Evolutionary conservation across 164 flowering plant genomes (phyloP), one percentile per base, ranked within the genome.

Genomic region (Magnolia sinica): DNA sequence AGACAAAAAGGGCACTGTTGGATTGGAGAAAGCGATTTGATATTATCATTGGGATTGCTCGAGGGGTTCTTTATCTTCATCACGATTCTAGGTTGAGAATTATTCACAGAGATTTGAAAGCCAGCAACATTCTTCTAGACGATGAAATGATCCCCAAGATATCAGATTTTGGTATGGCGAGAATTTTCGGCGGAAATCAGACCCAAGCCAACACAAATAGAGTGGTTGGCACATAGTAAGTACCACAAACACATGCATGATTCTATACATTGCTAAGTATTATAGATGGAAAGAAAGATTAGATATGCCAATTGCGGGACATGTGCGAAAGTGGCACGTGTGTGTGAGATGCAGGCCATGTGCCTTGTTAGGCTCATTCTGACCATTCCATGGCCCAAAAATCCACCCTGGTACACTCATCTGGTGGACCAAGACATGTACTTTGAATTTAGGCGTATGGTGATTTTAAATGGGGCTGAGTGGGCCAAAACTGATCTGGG

Each of bases 31-130:
- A 37, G 13, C 84, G 86, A 9, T 76, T 75, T 45, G 77, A 73
- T 23, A 81, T 81, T 8, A 79, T 83, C 3, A 52, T 8, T 18
- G 91, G 91, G 7, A 83, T 89, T 27, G 86, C 89, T 20, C 81
- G 86, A 64, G 91, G 91, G 16, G 23, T 90, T 68, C 79, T 87
- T 14, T 90, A 90, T 73, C 87, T 90, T 61, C 93, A 90, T 50
- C 86, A 84, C 19, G 93, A 89, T 61, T 90, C 91, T 16, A 77
- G 85, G 9, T 77, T 87, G 14, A 75, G 70, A 50, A 85, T 90
- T 18, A 86, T 90, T 9, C 93, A 88, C 51, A 81, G 90, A 7
- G 90, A 90, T 82, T 85, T 90, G 4, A 90, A 88, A 77, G 80
- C 88, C 10, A 83, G 89, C 83, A 90, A 90, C 59, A 64, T 88